These are phyloP conservation scores for Phytopythium litorale DNA, from an alignment of 352 stramenopile species.

Conservation along the genomic window DNA sequence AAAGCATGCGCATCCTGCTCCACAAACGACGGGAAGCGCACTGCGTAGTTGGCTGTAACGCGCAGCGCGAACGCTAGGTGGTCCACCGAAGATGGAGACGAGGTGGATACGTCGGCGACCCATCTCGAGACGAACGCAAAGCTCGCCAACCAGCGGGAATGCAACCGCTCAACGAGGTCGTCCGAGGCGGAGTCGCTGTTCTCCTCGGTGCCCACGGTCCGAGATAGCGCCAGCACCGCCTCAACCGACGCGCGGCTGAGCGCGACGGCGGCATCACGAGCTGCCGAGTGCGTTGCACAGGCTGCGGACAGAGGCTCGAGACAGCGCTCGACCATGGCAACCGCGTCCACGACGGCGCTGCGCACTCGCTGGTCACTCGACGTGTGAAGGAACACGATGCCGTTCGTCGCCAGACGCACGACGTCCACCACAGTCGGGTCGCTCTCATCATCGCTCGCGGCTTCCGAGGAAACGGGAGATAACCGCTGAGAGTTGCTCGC, in stretches of 20 bases:
- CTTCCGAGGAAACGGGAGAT: not conserved
- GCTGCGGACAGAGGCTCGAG: constrained; percentile 22
- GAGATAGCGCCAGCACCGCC: constrained; percentile 35
- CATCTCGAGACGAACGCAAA: constrained; percentile 34
- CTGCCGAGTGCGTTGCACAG: not conserved
- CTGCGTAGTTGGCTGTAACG: constrained; percentile 30
- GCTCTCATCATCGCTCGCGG: constrained; percentile 5
- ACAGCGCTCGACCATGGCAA: constrained; percentile 29
- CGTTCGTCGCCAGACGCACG: constrained; percentile 34
- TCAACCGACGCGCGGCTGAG: constrained; percentile 41
- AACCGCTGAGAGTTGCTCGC: not conserved
- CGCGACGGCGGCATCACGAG: constrained; percentile 24
- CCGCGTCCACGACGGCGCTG: constrained; percentile 26
- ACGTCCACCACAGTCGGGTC: constrained; percentile 33
- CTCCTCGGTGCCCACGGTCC: constrained; percentile 14
- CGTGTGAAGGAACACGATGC: constrained; percentile 50
- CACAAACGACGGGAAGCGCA: constrained; percentile 27
- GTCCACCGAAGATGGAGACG: constrained; percentile 4
- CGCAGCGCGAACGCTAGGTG: constrained; percentile 38
- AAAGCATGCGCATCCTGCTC: constrained; percentile 24
- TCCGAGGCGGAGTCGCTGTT: not conserved
- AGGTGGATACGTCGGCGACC: constrained; percentile 19
- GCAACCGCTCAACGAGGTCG: constrained; percentile 10
- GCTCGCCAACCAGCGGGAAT: constrained; percentile 19
- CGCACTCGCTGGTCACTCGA: constrained; percentile 26